Evolutionary conservation across 176 grass and related monocot genomes (phyloP).

Genomic region (Saccharum officinarum): DNA sequence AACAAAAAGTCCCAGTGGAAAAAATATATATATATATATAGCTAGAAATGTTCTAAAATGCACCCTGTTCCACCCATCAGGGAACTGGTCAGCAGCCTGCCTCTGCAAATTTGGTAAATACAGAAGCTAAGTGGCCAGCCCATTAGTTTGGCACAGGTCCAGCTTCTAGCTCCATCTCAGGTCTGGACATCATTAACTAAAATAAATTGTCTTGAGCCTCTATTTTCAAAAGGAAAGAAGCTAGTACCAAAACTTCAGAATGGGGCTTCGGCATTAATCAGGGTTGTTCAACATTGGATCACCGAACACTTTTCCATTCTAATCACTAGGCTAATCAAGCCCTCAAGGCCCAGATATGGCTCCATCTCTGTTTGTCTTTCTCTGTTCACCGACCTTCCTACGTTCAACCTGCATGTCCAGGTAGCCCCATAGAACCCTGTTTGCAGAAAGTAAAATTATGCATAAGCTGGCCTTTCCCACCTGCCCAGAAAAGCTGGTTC

Average conservation of each 20-base stretch:
- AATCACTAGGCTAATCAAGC: neutral
- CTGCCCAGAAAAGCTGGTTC: neutral
- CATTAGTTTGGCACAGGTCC: too few species aligned
- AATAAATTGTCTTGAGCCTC: too few species aligned
- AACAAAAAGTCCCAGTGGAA: neutral
- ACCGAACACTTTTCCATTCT: too few species aligned
- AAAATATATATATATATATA: neutral
- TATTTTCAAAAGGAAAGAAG: too few species aligned
- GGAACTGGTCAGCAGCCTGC: too few species aligned
- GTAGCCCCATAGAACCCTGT: neutral
- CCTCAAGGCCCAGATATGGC: neutral
- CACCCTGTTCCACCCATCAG: neutral
- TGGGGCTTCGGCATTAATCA: too few species aligned
- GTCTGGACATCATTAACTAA: too few species aligned
- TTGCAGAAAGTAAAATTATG: neutral
- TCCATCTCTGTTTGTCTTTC: neutral
- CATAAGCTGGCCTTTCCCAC: neutral
- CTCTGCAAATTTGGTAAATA: neutral
- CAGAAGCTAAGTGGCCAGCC: too few species aligned
- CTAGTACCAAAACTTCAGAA: too few species aligned
- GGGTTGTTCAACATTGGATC: too few species aligned
- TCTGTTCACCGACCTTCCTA: neutral
- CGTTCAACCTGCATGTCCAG: neutral
- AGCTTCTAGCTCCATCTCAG: too few species aligned
- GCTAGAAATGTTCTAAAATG: slow-evolving; percentile 12